Evolutionary conservation across 2,329 filamentous ascomycete species (phyloP).

Genomic region (Lachnellula cervina): DNA sequence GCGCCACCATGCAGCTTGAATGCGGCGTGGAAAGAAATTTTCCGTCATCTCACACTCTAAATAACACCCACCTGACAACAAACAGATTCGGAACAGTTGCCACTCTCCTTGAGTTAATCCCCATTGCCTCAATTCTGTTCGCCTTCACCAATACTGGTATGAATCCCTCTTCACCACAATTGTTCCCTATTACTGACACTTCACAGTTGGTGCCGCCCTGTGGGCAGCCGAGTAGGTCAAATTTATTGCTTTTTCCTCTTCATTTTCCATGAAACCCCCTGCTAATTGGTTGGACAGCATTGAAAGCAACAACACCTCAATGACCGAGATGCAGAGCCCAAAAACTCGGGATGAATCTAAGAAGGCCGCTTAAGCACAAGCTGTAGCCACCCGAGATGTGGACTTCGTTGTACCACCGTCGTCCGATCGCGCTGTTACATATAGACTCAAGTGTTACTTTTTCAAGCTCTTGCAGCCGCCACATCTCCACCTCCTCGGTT

Average conservation of each 20-base stretch:
- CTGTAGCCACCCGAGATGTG: slow-evolving; percentile 22
- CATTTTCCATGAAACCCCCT: slow-evolving; percentile 6
- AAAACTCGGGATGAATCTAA: slow-evolving; percentile 13
- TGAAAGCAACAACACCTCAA: slow-evolving; percentile 41
- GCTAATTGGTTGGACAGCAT: slow-evolving; percentile 85
- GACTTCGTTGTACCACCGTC: slow-evolving; percentile 8
- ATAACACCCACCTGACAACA: neutral
- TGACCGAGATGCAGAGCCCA: slow-evolving; percentile 23
- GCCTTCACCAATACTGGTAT: slow-evolving; percentile 79
- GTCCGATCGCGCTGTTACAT: slow-evolving; percentile 9
- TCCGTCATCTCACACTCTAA: neutral
- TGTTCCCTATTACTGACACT: slow-evolving; percentile 1
- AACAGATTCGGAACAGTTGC: slow-evolving; percentile 70
- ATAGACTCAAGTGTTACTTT: slow-evolving; percentile 8
- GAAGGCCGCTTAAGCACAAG: slow-evolving; percentile 16
- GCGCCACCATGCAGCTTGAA: no score
- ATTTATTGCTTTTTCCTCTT: no score
- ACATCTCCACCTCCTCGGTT: neutral
- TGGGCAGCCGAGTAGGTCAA: neutral
- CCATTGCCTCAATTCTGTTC: slow-evolving; percentile 76
- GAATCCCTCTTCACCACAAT: slow-evolving; percentile 10
- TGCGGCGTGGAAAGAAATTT: neutral
- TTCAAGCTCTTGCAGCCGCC: slow-evolving; percentile 9
- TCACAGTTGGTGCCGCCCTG: neutral
- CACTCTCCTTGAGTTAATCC: slow-evolving; percentile 78